Percentiles rank a stretch among this genome's conserved stretches.
These are phyloP conservation scores for Annulohypoxylon truncatum DNA, from an alignment of 2,329 filamentous ascomycete genomes.

Conservation along the genomic window DNA sequence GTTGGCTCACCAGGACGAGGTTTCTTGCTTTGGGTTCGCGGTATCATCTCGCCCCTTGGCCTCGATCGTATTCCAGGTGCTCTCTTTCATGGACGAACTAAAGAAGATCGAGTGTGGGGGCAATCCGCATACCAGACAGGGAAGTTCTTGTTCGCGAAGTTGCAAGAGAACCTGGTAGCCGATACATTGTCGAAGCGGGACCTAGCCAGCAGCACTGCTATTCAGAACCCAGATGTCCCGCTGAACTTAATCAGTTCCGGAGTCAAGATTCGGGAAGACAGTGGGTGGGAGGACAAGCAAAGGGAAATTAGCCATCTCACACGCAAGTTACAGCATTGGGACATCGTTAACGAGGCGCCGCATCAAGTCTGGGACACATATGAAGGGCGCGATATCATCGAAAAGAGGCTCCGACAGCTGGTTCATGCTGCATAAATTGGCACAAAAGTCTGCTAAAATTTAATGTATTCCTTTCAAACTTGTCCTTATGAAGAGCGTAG, in stretches of 20 bases:
- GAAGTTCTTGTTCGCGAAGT: constrained; percentile 87
- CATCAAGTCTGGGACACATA: constrained; percentile 86
- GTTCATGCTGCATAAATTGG: constrained; percentile 54
- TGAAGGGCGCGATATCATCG: constrained; percentile 79
- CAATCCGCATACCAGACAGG: constrained; percentile 80
- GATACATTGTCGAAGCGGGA: constrained; percentile 86
- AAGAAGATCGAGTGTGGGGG: constrained; percentile 88
- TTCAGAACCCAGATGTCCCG: constrained; percentile 80
- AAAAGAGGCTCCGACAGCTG: constrained; percentile 80
- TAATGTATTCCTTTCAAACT: background rate
- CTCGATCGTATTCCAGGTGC: constrained; percentile 83
- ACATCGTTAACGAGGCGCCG: constrained; percentile 85
- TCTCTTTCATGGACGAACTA: constrained; percentile 81
- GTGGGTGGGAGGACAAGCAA: constrained; percentile 85
- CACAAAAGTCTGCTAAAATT: constrained; percentile 1
- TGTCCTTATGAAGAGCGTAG: constrained; percentile 22
- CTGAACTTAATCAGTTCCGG: constrained; percentile 87
- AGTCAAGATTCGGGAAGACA: constrained; percentile 71
- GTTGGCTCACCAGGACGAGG: constrained; percentile 76
- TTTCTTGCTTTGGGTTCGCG: constrained; percentile 87
- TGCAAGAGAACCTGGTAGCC: constrained; percentile 93
- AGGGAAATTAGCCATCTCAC: constrained; percentile 85
- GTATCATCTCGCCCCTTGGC: constrained; percentile 87
- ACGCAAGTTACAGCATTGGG: constrained; percentile 82
- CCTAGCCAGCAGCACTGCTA: constrained; percentile 79